phyloP scores from a whole-genome alignment of 139 green algal genomes.

The Eudorina sp. region DNA sequence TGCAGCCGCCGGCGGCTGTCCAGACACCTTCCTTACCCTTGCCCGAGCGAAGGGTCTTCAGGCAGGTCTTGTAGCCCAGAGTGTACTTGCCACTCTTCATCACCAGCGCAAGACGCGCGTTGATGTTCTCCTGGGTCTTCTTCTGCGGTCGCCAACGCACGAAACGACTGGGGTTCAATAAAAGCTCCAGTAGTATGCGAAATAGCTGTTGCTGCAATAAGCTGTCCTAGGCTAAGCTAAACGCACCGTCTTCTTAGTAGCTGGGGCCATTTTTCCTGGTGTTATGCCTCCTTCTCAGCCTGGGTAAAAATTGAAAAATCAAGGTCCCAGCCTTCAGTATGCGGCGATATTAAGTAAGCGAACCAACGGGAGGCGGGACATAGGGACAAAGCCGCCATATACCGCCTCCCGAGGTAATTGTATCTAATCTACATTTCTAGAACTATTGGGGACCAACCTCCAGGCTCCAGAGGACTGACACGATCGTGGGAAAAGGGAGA shows the following conservation, averaged over 20 bases:
- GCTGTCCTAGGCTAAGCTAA: neutral
- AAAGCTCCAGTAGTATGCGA: neutral
- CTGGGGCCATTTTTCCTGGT: constrained; percentile 62
- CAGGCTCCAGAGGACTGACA: constrained; percentile 48
- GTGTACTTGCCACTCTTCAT: constrained; percentile 99
- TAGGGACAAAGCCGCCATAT: constrained; percentile 23
- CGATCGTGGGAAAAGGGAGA: constrained; percentile 11
- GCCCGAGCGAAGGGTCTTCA: constrained; percentile 96
- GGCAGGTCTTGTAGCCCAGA: constrained; percentile 97
- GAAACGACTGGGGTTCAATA: neutral
- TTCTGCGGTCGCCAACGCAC: constrained; percentile 74
- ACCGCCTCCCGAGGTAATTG: neutral
- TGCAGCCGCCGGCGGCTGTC: neutral
- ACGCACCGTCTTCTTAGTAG: constrained; percentile 69
- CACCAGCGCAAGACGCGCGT: constrained; percentile 95
- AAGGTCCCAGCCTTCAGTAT: constrained; percentile 20
- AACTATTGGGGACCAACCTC: constrained; percentile 39
- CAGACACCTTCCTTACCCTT: constrained; percentile 77
- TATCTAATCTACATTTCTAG: constrained; percentile 15
- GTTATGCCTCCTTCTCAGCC: constrained; percentile 63
- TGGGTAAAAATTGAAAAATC: constrained; percentile 9
- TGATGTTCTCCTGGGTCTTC: constrained; percentile 97
- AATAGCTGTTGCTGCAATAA: neutral
- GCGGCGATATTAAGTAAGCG: neutral
- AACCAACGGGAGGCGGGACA: neutral